phyloP scores from a whole-genome alignment of 2,329 filamentous ascomycete species.

The Alternaria incomplexa region DNA sequence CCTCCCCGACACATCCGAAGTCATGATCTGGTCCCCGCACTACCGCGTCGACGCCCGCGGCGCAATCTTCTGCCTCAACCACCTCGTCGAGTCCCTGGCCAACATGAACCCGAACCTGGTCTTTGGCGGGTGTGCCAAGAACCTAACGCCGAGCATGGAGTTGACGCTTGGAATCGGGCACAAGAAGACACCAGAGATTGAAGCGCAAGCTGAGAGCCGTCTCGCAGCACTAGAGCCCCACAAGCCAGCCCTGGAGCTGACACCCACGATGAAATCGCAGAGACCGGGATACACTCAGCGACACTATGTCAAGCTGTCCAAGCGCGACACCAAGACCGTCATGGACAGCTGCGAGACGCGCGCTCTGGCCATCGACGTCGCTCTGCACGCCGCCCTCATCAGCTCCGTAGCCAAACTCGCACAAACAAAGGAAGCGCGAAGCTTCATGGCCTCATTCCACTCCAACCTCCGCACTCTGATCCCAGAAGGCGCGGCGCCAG shows the following conservation, averaged over 20 bases:
- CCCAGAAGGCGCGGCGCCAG: constrained; percentile 20
- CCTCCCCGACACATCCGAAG: constrained; percentile 26
- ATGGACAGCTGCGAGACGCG: constrained; percentile 13
- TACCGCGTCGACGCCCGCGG: constrained; percentile 35
- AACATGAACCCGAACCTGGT: constrained; percentile 21
- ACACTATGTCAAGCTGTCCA: constrained; percentile 6
- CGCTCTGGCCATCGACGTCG: constrained; percentile 13
- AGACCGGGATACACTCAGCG: constrained; percentile 11
- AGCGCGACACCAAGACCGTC: constrained; percentile 18
- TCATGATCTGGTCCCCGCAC: constrained; percentile 32
- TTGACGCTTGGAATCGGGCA: constrained; percentile 21
- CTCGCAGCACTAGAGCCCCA: constrained; percentile 24
- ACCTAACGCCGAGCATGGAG: constrained; percentile 32
- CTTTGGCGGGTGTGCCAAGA: constrained; percentile 31
- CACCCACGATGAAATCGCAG: constrained; percentile 15
- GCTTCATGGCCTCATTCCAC: constrained; percentile 34
- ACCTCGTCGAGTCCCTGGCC: constrained; percentile 26
- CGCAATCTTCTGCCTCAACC: constrained; percentile 31
- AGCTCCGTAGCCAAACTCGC: constrained; percentile 19
- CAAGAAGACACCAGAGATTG: constrained; percentile 20
- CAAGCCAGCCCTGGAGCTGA: constrained; percentile 26
- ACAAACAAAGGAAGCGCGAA: constrained; percentile 15
- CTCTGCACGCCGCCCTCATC: constrained; percentile 27
- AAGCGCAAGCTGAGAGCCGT: constrained; percentile 22
- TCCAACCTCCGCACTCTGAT: constrained; percentile 30